Percentiles rank a stretch among this genome's conserved stretches.
These are phyloP conservation scores for Musa acuminata DNA, from an alignment of 176 grass and related monocot species.

Conservation along the genomic window DNA sequence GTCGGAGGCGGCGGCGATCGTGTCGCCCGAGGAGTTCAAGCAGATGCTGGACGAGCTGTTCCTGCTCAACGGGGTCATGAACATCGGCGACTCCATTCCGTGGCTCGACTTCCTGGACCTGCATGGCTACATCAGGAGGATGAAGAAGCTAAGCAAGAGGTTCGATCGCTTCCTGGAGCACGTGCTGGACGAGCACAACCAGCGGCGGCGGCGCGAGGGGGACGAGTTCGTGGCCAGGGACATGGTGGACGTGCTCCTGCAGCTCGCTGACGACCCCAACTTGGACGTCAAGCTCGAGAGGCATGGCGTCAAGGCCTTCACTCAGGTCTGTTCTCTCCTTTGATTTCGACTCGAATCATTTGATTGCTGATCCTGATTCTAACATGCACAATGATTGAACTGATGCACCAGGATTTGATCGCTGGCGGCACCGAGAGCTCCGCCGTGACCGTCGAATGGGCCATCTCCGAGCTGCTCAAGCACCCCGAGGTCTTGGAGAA, in stretches of 20 bases:
- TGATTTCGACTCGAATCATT: too few relatives aligned
- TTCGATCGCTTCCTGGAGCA: conserved; percentile 78
- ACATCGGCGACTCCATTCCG: conserved; percentile 86
- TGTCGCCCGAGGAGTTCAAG: conserved; percentile 83
- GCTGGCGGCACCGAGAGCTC: conserved; percentile 41
- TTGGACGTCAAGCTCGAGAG: conserved; percentile 59
- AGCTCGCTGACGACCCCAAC: conserved; percentile 50
- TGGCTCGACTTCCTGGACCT: conserved; percentile 73
- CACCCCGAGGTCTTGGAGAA: conserved; percentile 31
- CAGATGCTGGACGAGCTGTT: conserved; percentile 80
- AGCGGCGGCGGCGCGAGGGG: conserved; percentile 33
- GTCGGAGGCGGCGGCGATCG: conserved; percentile 16
- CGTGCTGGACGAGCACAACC: conserved; percentile 64
- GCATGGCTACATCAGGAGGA: conserved; percentile 73
- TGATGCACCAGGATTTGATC: conserved; percentile 38
- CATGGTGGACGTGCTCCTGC: conserved; percentile 85
- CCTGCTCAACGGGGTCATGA: conserved; percentile 82
- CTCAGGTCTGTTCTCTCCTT: conserved; percentile 29
- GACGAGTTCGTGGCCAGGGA: conserved; percentile 54
- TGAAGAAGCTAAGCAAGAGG: conserved; percentile 70
- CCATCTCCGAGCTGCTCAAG: conserved; percentile 40
- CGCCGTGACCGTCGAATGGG: conserved; percentile 38
- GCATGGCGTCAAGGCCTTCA: conserved; percentile 39
- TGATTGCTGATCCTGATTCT: too few relatives aligned
- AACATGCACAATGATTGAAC: background rate